Base-by-base conservation (phyloP, 305 asterid species). In the Solanum hybrid region DNA sequence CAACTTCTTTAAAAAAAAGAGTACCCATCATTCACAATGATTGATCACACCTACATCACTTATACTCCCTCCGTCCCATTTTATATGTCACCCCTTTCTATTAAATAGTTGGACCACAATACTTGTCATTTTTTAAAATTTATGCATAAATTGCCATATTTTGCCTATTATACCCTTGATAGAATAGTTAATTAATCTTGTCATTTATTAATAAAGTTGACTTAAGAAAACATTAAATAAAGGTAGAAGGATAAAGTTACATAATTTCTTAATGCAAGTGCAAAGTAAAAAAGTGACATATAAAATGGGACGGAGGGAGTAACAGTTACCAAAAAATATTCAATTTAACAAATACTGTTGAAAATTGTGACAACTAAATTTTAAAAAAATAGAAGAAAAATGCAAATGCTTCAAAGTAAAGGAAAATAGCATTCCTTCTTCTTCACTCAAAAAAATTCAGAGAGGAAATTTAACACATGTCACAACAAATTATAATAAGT, bases 381-480 rank as follows among this genome's bases (percentile, higher is more conserved):
- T 57, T 0, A 0, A 57, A 31, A 80, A 36, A 37, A 79, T 61
- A 3, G 2, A 78, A 65, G 73, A 15, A 90, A 89, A 83, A 20
- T 7, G 15, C 33, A 81, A 91, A 51, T 76, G 89, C 98, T 94
- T 95, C 91, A 90, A 90, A 91, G 37, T 87, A 90, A 95, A 94
- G 97, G 87, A 92, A 95, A 79, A 33, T 82, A 14, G 68, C 73
- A 89, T 93, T 91, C 92, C 97, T 95, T 95, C 90, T 91, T 90
- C 92, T 89, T 87, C 93, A 95, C 97, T 93, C 96, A 94, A 84
- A 75, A 68, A 91, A 39, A 34, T 51, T 86, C 32, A 6, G n/a
- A 73, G 5, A 78, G 90, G 68, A 88, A 70, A 84, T 73, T 88
- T 33, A 39, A 29, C 65, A 31, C 36, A 89, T 29, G 87, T 89